Evolutionary conservation across 495 filamentous ascomycete species (phyloP).

Genomic region (Lophium mytilinum): DNA sequence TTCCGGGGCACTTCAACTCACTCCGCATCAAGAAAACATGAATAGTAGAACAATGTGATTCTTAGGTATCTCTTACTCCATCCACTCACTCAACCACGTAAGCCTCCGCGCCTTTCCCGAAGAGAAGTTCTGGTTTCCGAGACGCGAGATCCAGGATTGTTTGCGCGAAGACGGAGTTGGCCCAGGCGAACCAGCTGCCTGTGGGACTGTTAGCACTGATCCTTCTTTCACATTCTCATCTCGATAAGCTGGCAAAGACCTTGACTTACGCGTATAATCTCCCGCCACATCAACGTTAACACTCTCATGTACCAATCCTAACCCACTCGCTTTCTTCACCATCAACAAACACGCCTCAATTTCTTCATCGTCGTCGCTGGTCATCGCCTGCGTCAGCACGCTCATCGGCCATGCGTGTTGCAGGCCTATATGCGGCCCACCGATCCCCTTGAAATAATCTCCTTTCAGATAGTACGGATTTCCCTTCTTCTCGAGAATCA

Average conservation of each 20-base stretch:
- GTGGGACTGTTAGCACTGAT: neutral
- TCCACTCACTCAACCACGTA: conserved; percentile 27
- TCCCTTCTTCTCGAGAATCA: conserved; percentile 68
- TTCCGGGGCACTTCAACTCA: no score
- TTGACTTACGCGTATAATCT: conserved; percentile 71
- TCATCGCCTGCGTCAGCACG: conserved; percentile 82
- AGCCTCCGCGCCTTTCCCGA: conserved; percentile 47
- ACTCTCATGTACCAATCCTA: conserved; percentile 87
- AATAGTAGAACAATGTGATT: no score
- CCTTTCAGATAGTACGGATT: conserved; percentile 90
- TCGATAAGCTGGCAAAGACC: no score
- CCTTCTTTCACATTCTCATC: neutral
- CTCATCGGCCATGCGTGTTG: conserved; percentile 97
- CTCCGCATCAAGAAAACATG: no score
- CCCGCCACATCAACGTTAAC: conserved; percentile 68
- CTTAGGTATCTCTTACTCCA: neutral
- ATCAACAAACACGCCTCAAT: conserved; percentile 62
- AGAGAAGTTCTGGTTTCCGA: conserved; percentile 81
- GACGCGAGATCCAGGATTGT: conserved; percentile 83
- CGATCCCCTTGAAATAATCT: conserved; percentile 75
- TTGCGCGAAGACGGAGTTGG: conserved; percentile 91
- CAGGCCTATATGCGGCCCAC: conserved; percentile 76
- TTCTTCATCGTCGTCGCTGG: conserved; percentile 77
- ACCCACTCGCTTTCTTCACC: conserved; percentile 61
- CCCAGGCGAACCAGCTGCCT: conserved; percentile 96